These are phyloP conservation scores for Malassezia caprae DNA, from an alignment of 1,284 basidiomycete genomes.

Conservation along the genomic window DNA sequence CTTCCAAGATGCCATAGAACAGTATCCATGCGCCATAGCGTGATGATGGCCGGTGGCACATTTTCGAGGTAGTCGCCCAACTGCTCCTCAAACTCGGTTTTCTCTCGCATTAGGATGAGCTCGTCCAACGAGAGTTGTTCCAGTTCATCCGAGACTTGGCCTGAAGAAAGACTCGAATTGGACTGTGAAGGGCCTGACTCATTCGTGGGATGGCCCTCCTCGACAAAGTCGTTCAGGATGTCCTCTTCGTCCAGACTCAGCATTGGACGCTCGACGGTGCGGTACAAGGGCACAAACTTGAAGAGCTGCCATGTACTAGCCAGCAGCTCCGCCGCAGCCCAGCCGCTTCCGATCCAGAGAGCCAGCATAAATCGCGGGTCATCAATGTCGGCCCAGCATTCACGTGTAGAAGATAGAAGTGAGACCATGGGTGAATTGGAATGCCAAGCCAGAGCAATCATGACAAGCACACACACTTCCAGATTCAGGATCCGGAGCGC, in stretches of 20 bases:
- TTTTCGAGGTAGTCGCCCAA: conserved; percentile 33
- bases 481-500: conserved; percentile 6
- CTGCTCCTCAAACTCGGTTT: conserved; percentile 30
- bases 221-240: conserved; percentile 9
- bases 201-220: background rate
- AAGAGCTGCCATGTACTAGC: conserved; percentile 14
- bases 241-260: conserved; percentile 11
- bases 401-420: background rate
- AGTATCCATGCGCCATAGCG: conserved; percentile 39
- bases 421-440: background rate
- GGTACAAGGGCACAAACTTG: conserved; percentile 14
- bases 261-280: background rate
- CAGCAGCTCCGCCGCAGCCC: conserved; percentile 12
- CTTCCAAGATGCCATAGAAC: conserved; percentile 40
- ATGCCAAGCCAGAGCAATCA: conserved; percentile 12
- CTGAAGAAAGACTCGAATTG: background rate
- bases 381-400: conserved; percentile 10
- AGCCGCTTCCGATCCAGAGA: conserved; percentile 14
- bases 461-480: conserved; percentile 4
- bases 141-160: background rate
- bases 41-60: conserved; percentile 29
- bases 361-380: conserved; percentile 16
- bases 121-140: conserved; percentile 13
- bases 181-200: background rate
- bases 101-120: conserved; percentile 14